These are phyloP conservation scores for Aspergillus cristatus DNA, from an alignment of 495 filamentous ascomycete species.

Conservation along the genomic window DNA sequence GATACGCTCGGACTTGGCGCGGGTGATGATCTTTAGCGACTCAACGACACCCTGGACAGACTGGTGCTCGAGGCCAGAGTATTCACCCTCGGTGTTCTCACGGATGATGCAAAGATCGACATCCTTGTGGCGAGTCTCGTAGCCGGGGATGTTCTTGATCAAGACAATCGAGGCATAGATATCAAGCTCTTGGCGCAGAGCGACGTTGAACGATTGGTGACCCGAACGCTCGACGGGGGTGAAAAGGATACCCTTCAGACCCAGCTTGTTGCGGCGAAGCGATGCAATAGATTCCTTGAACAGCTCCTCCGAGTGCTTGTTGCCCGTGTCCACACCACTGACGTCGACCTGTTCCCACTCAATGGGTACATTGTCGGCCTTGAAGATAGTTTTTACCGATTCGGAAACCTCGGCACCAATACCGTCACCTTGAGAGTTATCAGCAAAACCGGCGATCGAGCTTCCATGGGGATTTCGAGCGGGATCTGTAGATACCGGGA, in stretches of 20 bases:
- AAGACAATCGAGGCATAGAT: slow-evolving; percentile 98
- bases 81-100: slow-evolving; percentile 99
- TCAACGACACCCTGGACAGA: slow-evolving; percentile 94
- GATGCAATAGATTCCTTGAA: slow-evolving; percentile 93
- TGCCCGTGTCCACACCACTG: slow-evolving; percentile 78
- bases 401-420: slow-evolving; percentile 97
- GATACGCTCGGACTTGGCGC: slow-evolving; percentile 96
- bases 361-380: slow-evolving; percentile 96
- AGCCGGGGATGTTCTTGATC: slow-evolving; percentile 98
- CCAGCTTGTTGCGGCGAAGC: slow-evolving; percentile 94
- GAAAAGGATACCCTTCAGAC: slow-evolving; percentile 92
- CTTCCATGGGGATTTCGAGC: neutral
- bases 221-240: slow-evolving; percentile 94
- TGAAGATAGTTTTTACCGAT: slow-evolving; percentile 97
- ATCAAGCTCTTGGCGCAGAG: slow-evolving; percentile 95
- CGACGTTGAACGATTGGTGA: slow-evolving; percentile 99
- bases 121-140: slow-evolving; percentile 90
- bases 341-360: slow-evolving; percentile 99
- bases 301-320: slow-evolving; percentile 84
- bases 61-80: slow-evolving; percentile 97
- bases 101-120: slow-evolving; percentile 98
- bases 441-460: neutral
- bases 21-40: slow-evolving; percentile 98
- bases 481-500: slow-evolving; percentile 50
- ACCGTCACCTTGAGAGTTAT: slow-evolving; percentile 59